phyloP scores from a whole-genome alignment of 805 yeast genomes.

The Candida oleophila region DNA sequence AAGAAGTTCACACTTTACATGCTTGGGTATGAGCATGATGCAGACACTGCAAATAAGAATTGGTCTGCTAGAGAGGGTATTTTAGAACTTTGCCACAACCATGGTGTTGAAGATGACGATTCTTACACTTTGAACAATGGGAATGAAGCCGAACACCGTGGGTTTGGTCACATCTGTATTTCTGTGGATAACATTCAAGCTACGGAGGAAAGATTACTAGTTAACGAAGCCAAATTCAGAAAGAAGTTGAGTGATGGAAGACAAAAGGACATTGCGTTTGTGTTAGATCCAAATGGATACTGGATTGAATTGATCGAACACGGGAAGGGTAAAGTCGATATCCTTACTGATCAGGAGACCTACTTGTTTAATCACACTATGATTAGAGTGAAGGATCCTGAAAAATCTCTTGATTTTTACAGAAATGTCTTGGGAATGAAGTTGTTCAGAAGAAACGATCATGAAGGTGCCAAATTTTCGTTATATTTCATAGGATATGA shows the following conservation, averaged over 20 bases:
- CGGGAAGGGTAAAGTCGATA: conserved; percentile 40
- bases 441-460: conserved; percentile 54
- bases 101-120: conserved; percentile 64
- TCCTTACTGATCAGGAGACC: conserved; percentile 34
- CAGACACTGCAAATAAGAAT: conserved; percentile 32
- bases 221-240: conserved; percentile 69
- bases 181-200: conserved; percentile 76
- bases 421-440: conserved; percentile 79
- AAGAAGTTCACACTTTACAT: conserved; percentile 66
- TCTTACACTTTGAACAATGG: conserved; percentile 70
- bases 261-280: conserved; percentile 91
- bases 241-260: conserved; percentile 88
- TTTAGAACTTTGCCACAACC: conserved; percentile 78
- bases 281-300: conserved; percentile 92
- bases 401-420: conserved; percentile 74
- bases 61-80: conserved; percentile 62
- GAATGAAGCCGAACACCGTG: conserved; percentile 78
- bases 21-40: conserved; percentile 54
- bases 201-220: conserved; percentile 58
- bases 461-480: conserved; percentile 74
- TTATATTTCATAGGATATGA: conserved; percentile 83
- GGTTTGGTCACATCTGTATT: conserved; percentile 92
- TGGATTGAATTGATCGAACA: conserved; percentile 89
- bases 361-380: conserved; percentile 81
- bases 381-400: conserved; percentile 89